Evolutionary conservation across 768 basidiomycete species (phyloP).

Genomic region (Lactarius sp.): DNA sequence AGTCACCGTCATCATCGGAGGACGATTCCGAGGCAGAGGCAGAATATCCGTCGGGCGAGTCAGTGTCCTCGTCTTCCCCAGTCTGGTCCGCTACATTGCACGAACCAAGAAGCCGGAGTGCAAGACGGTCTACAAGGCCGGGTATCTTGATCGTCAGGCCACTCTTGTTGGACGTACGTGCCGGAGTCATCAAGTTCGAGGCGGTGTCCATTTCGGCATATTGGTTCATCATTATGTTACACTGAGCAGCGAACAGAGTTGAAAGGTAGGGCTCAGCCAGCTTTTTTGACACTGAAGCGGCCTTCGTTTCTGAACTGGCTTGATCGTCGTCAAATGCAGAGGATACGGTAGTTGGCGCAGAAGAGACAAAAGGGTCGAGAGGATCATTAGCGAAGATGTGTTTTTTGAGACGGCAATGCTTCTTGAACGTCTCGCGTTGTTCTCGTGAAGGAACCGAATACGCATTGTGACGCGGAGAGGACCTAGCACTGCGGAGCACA

Average conservation of each 20-base stretch:
- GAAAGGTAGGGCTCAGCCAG: not conserved
- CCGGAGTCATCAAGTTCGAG: not conserved
- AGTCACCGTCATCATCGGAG: slow-evolving; percentile 4
- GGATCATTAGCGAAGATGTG: slow-evolving; percentile 1
- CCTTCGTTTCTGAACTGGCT: not conserved
- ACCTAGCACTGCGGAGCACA: slow-evolving; percentile 3
- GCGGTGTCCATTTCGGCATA: not conserved
- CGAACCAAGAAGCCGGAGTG: slow-evolving; percentile 1
- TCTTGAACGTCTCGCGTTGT: slow-evolving; percentile 9
- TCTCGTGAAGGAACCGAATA: slow-evolving; percentile 10
- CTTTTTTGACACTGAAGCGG: not conserved
- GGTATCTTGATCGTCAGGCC: slow-evolving; percentile 14
- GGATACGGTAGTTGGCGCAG: not conserved
- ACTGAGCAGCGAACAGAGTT: not conserved
- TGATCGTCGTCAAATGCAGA: not conserved
- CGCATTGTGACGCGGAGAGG: slow-evolving; percentile 2
- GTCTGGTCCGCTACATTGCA: not conserved
- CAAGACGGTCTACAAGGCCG: slow-evolving; percentile 11
- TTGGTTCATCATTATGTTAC: not conserved
- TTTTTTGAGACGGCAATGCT: not conserved
- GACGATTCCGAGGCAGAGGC: slow-evolving; percentile 12
- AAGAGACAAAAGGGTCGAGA: not conserved
- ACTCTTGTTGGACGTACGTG: not conserved
- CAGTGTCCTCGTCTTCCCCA: not conserved
- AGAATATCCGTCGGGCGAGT: slow-evolving; percentile 5